These are phyloP conservation scores for Phytopythium montanum DNA, from an alignment of 352 stramenopile species.

Conservation along the genomic window DNA sequence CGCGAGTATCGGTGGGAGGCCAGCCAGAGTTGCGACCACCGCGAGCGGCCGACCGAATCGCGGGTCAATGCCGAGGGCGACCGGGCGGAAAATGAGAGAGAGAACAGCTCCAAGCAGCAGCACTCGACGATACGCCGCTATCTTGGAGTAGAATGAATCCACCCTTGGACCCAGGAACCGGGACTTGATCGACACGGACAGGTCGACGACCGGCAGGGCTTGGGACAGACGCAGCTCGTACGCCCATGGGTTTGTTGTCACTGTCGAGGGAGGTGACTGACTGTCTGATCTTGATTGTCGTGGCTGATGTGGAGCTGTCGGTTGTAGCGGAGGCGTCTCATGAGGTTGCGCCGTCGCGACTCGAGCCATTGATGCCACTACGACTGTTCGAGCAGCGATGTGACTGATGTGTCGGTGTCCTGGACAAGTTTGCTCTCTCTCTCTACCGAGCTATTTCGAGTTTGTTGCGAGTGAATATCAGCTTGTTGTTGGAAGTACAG, in stretches of 20 bases:
- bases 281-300: too few relatives aligned
- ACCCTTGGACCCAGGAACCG: constrained; percentile 7
- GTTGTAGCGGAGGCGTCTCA: neutral
- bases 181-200: constrained; percentile 18
- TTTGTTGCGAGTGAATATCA: too few relatives aligned
- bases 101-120: neutral
- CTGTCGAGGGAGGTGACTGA: neutral
- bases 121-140: neutral
- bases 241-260: neutral
- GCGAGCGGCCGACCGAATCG: neutral
- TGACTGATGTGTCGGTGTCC: too few relatives aligned
- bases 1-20: neutral
- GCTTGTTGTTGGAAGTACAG: too few relatives aligned
- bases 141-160: neutral
- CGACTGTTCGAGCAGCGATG: neutral
- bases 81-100: neutral
- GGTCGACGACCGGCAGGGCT: constrained; percentile 10
- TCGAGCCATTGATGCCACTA: neutral
- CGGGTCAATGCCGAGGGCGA: neutral
- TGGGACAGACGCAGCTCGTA: constrained; percentile 8
- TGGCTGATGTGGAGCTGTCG: neutral
- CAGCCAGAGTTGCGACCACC: neutral
- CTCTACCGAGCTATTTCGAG: too few relatives aligned
- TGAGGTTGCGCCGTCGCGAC: neutral
- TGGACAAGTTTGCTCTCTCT: too few relatives aligned